These are phyloP conservation scores for Gossypium gossypioides DNA, from an alignment of 441 rosid species.

Conservation along the genomic window DNA sequence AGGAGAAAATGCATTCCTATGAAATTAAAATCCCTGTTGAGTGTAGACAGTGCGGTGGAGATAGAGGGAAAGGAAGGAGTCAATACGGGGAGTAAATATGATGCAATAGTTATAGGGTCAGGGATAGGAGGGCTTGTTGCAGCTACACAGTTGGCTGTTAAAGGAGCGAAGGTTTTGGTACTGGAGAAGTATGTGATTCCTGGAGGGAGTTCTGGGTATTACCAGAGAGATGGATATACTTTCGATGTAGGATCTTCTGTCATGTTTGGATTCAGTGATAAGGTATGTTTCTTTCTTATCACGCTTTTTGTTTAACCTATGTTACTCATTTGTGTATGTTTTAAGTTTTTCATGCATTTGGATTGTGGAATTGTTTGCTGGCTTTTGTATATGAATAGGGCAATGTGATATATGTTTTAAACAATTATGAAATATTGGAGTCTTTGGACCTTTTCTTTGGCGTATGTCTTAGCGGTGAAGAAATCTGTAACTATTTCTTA, in stretches of 20 bases:
- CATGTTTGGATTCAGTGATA: constrained; percentile 93
- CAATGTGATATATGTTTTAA: too few species aligned
- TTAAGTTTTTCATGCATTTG: neutral
- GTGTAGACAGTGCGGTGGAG: constrained; percentile 27
- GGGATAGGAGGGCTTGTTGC: constrained; percentile 91
- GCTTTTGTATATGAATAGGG: too few species aligned
- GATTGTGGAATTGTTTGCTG: neutral
- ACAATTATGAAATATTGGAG: too few species aligned
- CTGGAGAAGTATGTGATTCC: constrained; percentile 94
- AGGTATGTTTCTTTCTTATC: constrained; percentile 39
- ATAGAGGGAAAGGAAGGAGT: constrained; percentile 23
- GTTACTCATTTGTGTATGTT: neutral
- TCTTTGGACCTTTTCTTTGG: too few species aligned
- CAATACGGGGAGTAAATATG: constrained; percentile 31
- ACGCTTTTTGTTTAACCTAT: neutral
- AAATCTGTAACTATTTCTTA: too few species aligned
- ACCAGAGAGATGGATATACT: constrained; percentile 73
- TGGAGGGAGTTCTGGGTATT: constrained; percentile 92
- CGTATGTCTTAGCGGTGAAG: too few species aligned
- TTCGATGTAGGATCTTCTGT: constrained; percentile 97
- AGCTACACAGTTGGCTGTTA: constrained; percentile 77
- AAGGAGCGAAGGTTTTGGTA: constrained; percentile 78
- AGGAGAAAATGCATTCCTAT: constrained; percentile 13
- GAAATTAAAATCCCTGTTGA: constrained; percentile 34
- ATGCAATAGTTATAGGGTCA: constrained; percentile 83